phyloP scores from a whole-genome alignment of 805 yeast species.

The Schwanniomyces yamadae region DNA sequence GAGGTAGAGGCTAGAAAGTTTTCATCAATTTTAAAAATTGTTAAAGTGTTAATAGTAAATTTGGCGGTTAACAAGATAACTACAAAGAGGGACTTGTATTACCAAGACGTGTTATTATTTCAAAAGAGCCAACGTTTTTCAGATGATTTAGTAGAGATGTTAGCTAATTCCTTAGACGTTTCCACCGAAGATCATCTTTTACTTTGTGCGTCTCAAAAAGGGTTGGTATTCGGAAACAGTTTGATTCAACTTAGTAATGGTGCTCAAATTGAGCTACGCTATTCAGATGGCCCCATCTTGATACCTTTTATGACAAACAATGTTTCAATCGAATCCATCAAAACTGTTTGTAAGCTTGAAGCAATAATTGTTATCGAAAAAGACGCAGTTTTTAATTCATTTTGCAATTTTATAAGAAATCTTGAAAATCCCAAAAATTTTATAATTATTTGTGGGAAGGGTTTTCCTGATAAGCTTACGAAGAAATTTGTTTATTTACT shows the following conservation, averaged over 20 bases:
- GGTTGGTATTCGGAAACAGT: slow-evolving; percentile 46
- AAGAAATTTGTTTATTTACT: slow-evolving; percentile 37
- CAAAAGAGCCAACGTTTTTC: slow-evolving; percentile 39
- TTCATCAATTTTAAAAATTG: slow-evolving; percentile 7
- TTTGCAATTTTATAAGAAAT: slow-evolving; percentile 19
- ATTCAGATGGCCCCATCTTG: slow-evolving; percentile 14
- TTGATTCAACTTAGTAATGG: background rate
- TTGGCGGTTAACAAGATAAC: slow-evolving; percentile 16
- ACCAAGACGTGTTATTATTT: slow-evolving; percentile 55
- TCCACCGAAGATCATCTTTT: slow-evolving; percentile 36
- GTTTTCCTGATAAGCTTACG: slow-evolving; percentile 63
- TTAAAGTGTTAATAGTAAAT: slow-evolving; percentile 7
- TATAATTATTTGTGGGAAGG: slow-evolving; percentile 58
- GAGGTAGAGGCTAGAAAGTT: slow-evolving; percentile 8
- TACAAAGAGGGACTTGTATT: slow-evolving; percentile 58
- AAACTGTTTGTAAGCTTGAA: background rate
- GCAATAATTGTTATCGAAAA: slow-evolving; percentile 34
- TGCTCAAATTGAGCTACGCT: background rate
- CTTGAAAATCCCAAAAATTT: slow-evolving; percentile 7
- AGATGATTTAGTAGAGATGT: slow-evolving; percentile 34
- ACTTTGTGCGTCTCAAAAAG: slow-evolving; percentile 56
- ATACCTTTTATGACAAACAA: slow-evolving; percentile 14
- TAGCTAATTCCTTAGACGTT: slow-evolving; percentile 39
- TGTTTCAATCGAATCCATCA: background rate
- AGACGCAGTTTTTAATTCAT: slow-evolving; percentile 40